These are phyloP conservation scores for Cystoderma amianthinum DNA, from an alignment of 768 basidiomycete genomes.

Conservation along the genomic window DNA sequence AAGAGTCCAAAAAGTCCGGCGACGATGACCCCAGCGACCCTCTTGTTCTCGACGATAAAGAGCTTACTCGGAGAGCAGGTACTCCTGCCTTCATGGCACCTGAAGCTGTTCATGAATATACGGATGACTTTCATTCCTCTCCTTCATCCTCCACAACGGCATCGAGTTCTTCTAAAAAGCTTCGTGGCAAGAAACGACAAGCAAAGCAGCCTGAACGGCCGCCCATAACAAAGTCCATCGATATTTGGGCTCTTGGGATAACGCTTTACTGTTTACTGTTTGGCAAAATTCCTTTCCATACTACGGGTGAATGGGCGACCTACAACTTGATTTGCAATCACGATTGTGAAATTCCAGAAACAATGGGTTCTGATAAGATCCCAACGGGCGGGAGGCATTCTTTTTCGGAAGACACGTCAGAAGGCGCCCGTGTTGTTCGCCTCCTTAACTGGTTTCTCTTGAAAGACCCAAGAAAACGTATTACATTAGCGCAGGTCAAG, in stretches of 20 bases:
- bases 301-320: slow-evolving; percentile 57
- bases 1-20: slow-evolving; percentile 18
- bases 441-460: slow-evolving; percentile 73
- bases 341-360: slow-evolving; percentile 60
- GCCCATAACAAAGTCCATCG: slow-evolving; percentile 86
- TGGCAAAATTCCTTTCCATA: slow-evolving; percentile 70
- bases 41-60: slow-evolving; percentile 76
- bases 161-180: slow-evolving; percentile 19
- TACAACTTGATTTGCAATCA: slow-evolving; percentile 75
- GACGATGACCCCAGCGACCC: slow-evolving; percentile 47
- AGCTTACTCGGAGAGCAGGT: slow-evolving; percentile 86
- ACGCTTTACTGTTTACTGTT: slow-evolving; percentile 94
- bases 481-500: slow-evolving; percentile 80
- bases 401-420: slow-evolving; percentile 25
- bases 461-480: slow-evolving; percentile 70
- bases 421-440: slow-evolving; percentile 59
- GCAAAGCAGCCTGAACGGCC: slow-evolving; percentile 21
- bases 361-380: slow-evolving; percentile 68
- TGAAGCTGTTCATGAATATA: slow-evolving; percentile 77
- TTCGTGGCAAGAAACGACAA: slow-evolving; percentile 15
- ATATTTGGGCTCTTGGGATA: slow-evolving; percentile 96
- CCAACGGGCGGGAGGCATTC: slow-evolving; percentile 59
- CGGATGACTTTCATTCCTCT: slow-evolving; percentile 23
- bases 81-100: slow-evolving; percentile 96
- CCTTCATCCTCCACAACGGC: slow-evolving; percentile 14